Evolutionary conservation across 805 yeast genomes (phyloP), one percentile per base, ranked within the genome.

Genomic region (Saccharomyces kudriavzevii): DNA sequence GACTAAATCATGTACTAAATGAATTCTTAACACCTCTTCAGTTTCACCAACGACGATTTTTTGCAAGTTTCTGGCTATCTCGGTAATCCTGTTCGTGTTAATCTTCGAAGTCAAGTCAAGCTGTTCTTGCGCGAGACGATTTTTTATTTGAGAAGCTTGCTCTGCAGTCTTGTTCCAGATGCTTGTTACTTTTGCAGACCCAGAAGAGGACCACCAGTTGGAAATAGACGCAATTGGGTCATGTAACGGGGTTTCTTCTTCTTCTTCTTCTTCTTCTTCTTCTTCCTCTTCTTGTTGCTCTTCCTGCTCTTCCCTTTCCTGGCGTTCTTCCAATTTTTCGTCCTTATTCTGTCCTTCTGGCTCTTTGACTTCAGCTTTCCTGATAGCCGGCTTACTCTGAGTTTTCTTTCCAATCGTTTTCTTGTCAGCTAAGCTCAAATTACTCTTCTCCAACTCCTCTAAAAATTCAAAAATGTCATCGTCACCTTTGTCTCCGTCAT

Each of bases 201-300:
- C 91, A 47, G 82, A 82, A 1, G 75, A 75, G 2, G 81, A 78
- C 89, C 90, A 85, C 94, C 95, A 87, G 40, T 76, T 80, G 3
- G 89, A 76, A 49, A 86, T 70, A 1, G 88, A 77, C 0, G 83
- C 75, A 40, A 85, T 77, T 14, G 91, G 89, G 61, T 84, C 89
- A 55, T 75, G 68, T 6, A 69, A 60, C 27, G 69, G 70, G 49
- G 63, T 54, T 20, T 56, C 61, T 13, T 48, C 57, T 11, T 50
- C 49, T 11, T 29, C 28, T 35, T 57, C 65, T 51, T 61, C 58
- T 31, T 54, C 64, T 31, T 59, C 57, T 55, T 63, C 56, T 49
- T 60, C 56, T 30, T 52, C 59, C 51, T 59, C 57, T 48, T 60
- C 58, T 54, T 59, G 45, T 52, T 54, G 56, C 50, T 61, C 68